Evolutionary conservation across 2,329 filamentous ascomycete species (phyloP).

Genomic region (Cladophialophora exuberans): DNA sequence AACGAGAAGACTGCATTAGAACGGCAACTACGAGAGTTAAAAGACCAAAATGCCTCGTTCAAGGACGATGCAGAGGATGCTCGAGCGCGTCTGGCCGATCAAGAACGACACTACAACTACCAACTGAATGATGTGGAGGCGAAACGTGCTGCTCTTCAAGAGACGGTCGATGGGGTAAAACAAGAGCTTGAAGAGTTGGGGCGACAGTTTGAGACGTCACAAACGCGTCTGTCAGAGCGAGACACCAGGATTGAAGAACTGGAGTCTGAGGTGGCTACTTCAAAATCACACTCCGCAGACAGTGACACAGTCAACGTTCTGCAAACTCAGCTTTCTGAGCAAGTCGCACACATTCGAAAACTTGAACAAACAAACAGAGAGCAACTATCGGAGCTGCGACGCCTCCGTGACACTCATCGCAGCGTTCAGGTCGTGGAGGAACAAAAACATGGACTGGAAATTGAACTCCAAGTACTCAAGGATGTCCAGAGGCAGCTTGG

Average conservation of each 20-base stretch:
- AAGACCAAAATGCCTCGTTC: constrained; percentile 73
- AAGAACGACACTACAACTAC: constrained; percentile 67
- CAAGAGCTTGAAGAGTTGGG: constrained; percentile 59
- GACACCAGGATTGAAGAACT: constrained; percentile 73
- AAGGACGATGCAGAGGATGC: constrained; percentile 84
- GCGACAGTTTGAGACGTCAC: constrained; percentile 61
- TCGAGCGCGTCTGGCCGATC: constrained; percentile 71
- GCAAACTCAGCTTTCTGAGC: constrained; percentile 84
- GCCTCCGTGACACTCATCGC: constrained; percentile 78
- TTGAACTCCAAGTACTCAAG: constrained; percentile 74
- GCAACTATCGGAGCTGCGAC: constrained; percentile 76
- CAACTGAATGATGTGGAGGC: constrained; percentile 64
- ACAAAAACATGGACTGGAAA: constrained; percentile 83
- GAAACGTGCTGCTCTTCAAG: constrained; percentile 61
- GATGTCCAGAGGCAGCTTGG: constrained; percentile 74
- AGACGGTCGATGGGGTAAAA: constrained; percentile 55
- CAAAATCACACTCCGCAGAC: constrained; percentile 87
- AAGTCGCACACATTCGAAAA: constrained; percentile 85
- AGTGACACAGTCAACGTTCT: constrained; percentile 83
- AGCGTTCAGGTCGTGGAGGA: constrained; percentile 94
- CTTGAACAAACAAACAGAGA: constrained; percentile 81
- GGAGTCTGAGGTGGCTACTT: constrained; percentile 78
- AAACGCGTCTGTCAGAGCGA: constrained; percentile 68
- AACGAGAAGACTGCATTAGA: constrained; percentile 62
- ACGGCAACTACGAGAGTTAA: constrained; percentile 55